Evolutionary conservation across 2,329 filamentous ascomycete species (phyloP).

Genomic region (Teratosphaeria pseudoeucalypti): DNA sequence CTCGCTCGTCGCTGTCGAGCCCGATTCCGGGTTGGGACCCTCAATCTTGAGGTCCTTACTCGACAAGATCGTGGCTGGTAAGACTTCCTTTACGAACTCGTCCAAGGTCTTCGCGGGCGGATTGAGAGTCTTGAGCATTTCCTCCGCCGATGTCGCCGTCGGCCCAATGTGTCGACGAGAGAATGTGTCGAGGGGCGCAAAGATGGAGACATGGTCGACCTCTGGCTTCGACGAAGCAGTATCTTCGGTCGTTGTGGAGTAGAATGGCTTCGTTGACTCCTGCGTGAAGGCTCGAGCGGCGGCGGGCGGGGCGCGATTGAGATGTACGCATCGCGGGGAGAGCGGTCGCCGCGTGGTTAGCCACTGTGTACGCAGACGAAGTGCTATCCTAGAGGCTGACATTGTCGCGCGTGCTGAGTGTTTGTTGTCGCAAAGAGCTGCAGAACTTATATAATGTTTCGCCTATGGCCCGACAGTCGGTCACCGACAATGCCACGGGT

Average conservation of each 20-base stretch:
- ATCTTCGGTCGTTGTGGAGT: constrained; percentile 20
- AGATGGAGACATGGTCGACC: constrained; percentile 23
- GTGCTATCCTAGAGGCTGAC: constrained; percentile 13
- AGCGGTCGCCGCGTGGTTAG: constrained; percentile 22
- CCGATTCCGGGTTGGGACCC: constrained; percentile 34
- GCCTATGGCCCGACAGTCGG: neutral
- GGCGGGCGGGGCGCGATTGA: constrained; percentile 7
- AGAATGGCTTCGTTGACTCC: constrained; percentile 13
- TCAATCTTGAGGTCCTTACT: constrained; percentile 51
- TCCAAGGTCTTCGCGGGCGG: constrained; percentile 65
- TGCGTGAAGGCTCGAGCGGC: constrained; percentile 1
- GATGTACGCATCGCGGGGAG: constrained; percentile 17
- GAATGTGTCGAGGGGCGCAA: constrained; percentile 53
- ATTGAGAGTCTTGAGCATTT: constrained; percentile 72
- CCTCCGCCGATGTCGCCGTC: constrained; percentile 53
- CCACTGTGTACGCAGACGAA: constrained; percentile 25
- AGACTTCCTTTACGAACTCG: constrained; percentile 72
- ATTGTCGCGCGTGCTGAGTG: constrained; percentile 3
- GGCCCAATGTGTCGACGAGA: constrained; percentile 80
- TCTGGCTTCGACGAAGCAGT: constrained; percentile 14
- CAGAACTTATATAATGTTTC: neutral
- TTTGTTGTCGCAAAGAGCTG: neutral
- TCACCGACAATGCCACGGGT: neutral
- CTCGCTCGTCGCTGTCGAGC: constrained; percentile 22
- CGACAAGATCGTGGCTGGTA: constrained; percentile 70